Evolutionary conservation across 2,329 filamentous ascomycete species (phyloP).

Genomic region (Ophiostoma himal-ulmi): DNA sequence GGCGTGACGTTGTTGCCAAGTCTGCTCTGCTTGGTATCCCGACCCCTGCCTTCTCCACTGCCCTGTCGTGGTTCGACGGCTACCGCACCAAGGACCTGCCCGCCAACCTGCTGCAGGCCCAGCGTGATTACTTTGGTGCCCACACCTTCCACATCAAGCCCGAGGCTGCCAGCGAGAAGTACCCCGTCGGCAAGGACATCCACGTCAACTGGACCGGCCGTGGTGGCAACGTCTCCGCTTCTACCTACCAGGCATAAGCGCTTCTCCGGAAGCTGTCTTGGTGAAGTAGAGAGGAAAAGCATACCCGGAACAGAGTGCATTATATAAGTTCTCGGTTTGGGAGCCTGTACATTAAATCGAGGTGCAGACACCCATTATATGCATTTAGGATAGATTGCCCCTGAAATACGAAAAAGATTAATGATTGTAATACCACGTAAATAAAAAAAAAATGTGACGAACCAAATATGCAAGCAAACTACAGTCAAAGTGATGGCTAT

Average conservation of each 20-base stretch:
- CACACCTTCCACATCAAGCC: conserved; percentile 89
- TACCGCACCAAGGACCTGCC: conserved; percentile 96
- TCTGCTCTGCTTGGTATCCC: conserved; percentile 91
- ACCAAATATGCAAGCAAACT: too few relatives aligned
- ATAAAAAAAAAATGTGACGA: neutral
- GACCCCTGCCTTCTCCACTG: conserved; percentile 92
- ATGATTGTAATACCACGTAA: neutral
- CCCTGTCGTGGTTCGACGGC: conserved; percentile 96
- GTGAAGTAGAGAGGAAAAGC: neutral
- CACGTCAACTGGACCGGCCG: conserved; percentile 99
- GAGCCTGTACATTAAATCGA: conserved; percentile 11
- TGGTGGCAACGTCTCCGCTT: conserved; percentile 93
- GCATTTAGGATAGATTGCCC: conserved; percentile 18
- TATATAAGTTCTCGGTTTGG: conserved; percentile 2
- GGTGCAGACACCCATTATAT: conserved; percentile 10
- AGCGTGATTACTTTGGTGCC: conserved; percentile 98
- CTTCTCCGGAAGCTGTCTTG: neutral
- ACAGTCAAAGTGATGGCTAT: too few relatives aligned
- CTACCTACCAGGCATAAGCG: conserved; percentile 87
- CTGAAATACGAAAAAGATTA: conserved; percentile 15
- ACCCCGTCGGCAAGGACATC: conserved; percentile 78
- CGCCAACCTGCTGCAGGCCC: conserved; percentile 96
- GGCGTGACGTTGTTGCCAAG: conserved; percentile 88
- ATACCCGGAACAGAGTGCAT: conserved; percentile 14
- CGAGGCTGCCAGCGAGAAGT: conserved; percentile 68